Percentiles rank a stretch among this genome's conserved stretches.
Conservation (phyloP, 2,329 filamentous ascomycete species). For the Elsinoe fawcettii region DNA sequence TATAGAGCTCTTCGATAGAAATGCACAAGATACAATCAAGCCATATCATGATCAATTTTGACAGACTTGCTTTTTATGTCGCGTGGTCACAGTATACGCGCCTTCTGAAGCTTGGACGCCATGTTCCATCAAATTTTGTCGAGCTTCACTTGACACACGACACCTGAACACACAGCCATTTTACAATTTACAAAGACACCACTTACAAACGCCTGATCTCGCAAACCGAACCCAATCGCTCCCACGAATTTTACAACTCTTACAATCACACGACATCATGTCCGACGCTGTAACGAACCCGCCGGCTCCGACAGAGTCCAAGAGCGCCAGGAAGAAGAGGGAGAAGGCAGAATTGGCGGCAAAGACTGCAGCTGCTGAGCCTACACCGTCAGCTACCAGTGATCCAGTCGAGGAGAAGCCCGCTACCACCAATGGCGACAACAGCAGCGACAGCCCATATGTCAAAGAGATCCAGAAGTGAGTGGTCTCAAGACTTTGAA, state of each 20-base stretch:
- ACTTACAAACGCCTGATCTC: too few species aligned
- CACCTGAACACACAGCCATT: too few species aligned
- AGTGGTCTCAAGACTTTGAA: slow-evolving; percentile 27
- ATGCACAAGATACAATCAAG: too few species aligned
- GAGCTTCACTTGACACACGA: too few species aligned
- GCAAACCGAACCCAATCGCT: too few species aligned
- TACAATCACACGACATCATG: slow-evolving; percentile 40
- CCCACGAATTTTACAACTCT: too few species aligned
- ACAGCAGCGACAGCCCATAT: slow-evolving; percentile 63
- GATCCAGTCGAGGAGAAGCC: slow-evolving; percentile 25
- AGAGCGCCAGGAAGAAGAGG: slow-evolving; percentile 48
- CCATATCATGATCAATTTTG: not conserved
- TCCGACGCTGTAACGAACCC: slow-evolving; percentile 59
- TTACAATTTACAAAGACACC: too few species aligned
- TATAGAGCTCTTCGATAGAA: too few species aligned
- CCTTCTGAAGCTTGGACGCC: not conserved
- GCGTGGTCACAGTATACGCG: not conserved
- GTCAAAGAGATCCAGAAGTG: slow-evolving; percentile 89
- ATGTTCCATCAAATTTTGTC: not conserved
- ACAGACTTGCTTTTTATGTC: too few species aligned
- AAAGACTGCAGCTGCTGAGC: slow-evolving; percentile 25
- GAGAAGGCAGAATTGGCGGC: slow-evolving; percentile 36
- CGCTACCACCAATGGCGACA: slow-evolving; percentile 52
- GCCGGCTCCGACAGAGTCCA: slow-evolving; percentile 50
- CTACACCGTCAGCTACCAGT: slow-evolving; percentile 22